These are phyloP conservation scores for Fistulina hepatica DNA, from an alignment of 1,284 basidiomycete species.

Conservation along the genomic window DNA sequence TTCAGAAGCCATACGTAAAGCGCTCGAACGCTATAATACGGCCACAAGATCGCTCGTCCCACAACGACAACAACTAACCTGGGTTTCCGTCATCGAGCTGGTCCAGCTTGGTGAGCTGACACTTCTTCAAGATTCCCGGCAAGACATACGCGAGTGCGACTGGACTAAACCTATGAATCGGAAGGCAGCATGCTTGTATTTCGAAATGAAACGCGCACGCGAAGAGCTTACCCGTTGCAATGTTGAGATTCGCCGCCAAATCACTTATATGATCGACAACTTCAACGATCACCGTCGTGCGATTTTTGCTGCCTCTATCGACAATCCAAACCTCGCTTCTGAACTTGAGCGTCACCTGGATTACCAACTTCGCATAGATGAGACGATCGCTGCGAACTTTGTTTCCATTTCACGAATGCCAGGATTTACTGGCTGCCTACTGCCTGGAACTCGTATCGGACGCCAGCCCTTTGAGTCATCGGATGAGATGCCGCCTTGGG, in stretches of 20 bases:
- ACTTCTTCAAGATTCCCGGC: constrained; percentile 22
- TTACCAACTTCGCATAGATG: too few species aligned
- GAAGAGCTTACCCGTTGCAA: constrained; percentile 25
- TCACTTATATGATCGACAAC: constrained; percentile 23
- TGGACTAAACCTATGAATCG: constrained; percentile 22
- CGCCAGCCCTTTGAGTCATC: too few species aligned
- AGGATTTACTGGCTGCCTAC: too few species aligned
- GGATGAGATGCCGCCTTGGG: too few species aligned
- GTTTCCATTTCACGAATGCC: too few species aligned
- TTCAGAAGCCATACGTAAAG: constrained; percentile 18
- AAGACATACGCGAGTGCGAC: constrained; percentile 18
- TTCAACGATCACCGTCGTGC: too few species aligned
- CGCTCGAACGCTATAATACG: constrained; percentile 20
- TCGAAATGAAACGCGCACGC: constrained; percentile 20
- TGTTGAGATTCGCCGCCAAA: constrained; percentile 22
- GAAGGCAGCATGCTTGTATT: constrained; percentile 17
- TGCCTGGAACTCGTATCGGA: too few species aligned
- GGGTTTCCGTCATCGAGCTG: constrained; percentile 23
- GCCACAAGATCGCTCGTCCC: constrained; percentile 15
- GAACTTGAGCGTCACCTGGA: too few species aligned
- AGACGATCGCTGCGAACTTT: too few species aligned
- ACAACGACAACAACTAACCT: constrained; percentile 16
- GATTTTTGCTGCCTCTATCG: too few species aligned
- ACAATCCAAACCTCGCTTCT: too few species aligned
- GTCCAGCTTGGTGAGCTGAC: constrained; percentile 27